These are phyloP conservation scores for Talaromyces thailandensis DNA, from an alignment of 495 filamentous ascomycete genomes.

Conservation along the genomic window DNA sequence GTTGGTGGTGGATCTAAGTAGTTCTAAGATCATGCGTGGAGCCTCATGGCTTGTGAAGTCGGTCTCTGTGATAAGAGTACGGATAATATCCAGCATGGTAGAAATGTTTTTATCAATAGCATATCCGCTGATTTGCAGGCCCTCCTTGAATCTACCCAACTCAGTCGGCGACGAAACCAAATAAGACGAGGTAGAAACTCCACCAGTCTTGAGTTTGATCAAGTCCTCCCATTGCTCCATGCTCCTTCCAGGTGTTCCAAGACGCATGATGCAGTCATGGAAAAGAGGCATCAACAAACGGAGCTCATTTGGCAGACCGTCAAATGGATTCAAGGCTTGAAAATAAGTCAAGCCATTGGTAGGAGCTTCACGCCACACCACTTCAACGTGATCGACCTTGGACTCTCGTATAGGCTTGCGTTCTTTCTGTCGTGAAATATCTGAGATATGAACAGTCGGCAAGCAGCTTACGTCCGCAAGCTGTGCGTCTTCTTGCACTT, in stretches of 20 bases:
- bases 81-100: constrained; percentile 81
- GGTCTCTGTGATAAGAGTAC: constrained; percentile 72
- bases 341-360: constrained; percentile 98
- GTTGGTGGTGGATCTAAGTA: constrained; percentile 75
- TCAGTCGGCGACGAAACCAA: constrained; percentile 65
- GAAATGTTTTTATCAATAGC: constrained; percentile 83
- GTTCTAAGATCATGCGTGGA: constrained; percentile 70
- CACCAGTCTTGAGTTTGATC: constrained; percentile 95
- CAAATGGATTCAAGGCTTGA: constrained; percentile 71
- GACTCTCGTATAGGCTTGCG: constrained; percentile 59
- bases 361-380: constrained; percentile 85
- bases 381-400: constrained; percentile 52
- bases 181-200: constrained; percentile 71
- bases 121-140: constrained; percentile 71
- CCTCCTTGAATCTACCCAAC: constrained; percentile 62
- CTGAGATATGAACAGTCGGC: constrained; percentile 75
- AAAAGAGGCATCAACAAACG: constrained; percentile 82
- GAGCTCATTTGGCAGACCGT: constrained; percentile 76
- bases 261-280: constrained; percentile 81
- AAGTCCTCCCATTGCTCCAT: constrained; percentile 95
- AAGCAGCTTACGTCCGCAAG: constrained; percentile 79
- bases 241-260: constrained; percentile 75
- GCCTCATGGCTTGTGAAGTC: constrained; percentile 78
- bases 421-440: constrained; percentile 76
- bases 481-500: constrained; percentile 72